Percentiles rank a stretch among this genome's conserved stretches.
Evolutionary conservation across 495 filamentous ascomycete species (phyloP).

Genomic region (Tuber magnatum): DNA sequence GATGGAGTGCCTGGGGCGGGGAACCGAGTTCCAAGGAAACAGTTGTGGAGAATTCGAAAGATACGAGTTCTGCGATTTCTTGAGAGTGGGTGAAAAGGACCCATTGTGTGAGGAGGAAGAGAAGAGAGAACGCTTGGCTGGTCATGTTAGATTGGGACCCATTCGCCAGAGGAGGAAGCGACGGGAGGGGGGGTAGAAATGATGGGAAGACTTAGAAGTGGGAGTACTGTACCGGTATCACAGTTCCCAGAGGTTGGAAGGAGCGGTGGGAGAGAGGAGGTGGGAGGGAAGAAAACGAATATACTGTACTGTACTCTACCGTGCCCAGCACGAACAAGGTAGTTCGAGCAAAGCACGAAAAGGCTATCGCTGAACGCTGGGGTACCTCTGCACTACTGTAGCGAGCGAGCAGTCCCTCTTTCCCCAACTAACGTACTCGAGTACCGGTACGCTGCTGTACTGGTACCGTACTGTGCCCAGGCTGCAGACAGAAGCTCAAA

Average conservation of each 20-base stretch:
- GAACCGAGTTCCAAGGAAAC: slow-evolving; percentile 10
- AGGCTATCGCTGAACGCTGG: neutral
- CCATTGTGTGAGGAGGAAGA: neutral
- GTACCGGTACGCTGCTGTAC: no score
- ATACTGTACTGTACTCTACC: neutral
- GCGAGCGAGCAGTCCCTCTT: neutral
- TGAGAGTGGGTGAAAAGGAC: neutral
- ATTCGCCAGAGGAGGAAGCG: neutral
- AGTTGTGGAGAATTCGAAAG: neutral
- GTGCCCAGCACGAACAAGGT: neutral
- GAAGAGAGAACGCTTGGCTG: neutral
- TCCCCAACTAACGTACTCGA: neutral
- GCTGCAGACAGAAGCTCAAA: no score
- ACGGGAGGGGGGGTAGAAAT: neutral
- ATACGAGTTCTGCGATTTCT: neutral
- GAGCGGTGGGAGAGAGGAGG: neutral
- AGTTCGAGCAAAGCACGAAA: neutral
- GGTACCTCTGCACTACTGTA: neutral
- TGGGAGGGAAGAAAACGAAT: neutral
- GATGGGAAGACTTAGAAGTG: neutral
- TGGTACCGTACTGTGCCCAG: neutral
- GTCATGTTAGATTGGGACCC: neutral
- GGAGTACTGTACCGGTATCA: no score
- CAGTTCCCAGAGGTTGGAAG: neutral
- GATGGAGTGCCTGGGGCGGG: slow-evolving; percentile 23